These are phyloP conservation scores for Geotrichum histeridarum DNA, from an alignment of 1,139 yeast genomes.

Conservation along the genomic window DNA sequence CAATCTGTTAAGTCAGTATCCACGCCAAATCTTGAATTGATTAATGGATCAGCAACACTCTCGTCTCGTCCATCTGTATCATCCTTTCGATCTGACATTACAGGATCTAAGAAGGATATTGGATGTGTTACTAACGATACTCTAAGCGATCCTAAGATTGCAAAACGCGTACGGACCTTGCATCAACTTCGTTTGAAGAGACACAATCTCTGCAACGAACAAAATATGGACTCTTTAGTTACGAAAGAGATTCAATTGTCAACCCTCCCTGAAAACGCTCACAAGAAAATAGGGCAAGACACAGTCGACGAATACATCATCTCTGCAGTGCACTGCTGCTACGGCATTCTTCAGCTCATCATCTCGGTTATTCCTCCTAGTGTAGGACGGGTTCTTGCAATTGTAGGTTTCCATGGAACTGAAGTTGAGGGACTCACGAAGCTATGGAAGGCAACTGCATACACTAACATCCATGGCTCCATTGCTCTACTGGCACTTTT, in stretches of 20 bases:
- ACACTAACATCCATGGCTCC: slow-evolving; percentile 86
- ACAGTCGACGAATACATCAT: slow-evolving; percentile 78
- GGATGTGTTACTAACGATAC: slow-evolving; percentile 19
- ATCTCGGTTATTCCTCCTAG: slow-evolving; percentile 88
- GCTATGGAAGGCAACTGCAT: slow-evolving; percentile 78
- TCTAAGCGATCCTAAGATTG: slow-evolving; percentile 19
- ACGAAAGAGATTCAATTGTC: neutral
- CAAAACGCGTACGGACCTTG: slow-evolving; percentile 13
- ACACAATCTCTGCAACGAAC: slow-evolving; percentile 14
- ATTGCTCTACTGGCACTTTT: slow-evolving; percentile 75
- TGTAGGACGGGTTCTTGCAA: slow-evolving; percentile 78
- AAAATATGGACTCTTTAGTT: slow-evolving; percentile 2
- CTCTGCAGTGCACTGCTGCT: slow-evolving; percentile 87
- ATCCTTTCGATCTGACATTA: slow-evolving; percentile 2
- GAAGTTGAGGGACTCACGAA: slow-evolving; percentile 76
- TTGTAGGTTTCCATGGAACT: slow-evolving; percentile 87
- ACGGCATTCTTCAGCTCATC: slow-evolving; percentile 87
- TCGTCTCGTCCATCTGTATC: slow-evolving; percentile 3
- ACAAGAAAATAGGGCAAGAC: slow-evolving; percentile 25
- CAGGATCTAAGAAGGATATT: slow-evolving; percentile 1
- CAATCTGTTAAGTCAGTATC: neutral
- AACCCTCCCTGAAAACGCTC: neutral
- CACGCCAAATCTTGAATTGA: neutral
- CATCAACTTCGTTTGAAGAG: slow-evolving; percentile 18
- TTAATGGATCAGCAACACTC: slow-evolving; percentile 6